A percentile compares a stretch with the other conserved stretches of the same genome.
Conservation (phyloP, 2,329 filamentous ascomycete species). For the Septoria petroselini region DNA sequence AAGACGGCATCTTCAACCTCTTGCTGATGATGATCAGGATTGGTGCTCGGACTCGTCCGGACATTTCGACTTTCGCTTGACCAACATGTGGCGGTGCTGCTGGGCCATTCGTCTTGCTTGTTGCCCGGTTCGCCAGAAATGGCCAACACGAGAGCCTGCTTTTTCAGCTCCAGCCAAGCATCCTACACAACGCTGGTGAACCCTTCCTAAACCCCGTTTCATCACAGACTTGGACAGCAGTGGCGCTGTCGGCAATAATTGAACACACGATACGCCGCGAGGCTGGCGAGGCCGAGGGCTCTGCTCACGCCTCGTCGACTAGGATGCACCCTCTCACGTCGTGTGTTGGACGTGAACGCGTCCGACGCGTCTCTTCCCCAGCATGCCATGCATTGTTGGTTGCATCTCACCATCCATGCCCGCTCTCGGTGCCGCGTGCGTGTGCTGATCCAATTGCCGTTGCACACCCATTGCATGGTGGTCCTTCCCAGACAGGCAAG, state of each 20-base stretch:
- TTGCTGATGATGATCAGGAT: neutral
- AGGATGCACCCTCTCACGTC: conserved; percentile 8
- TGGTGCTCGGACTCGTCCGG: conserved; percentile 9
- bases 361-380: conserved; percentile 13
- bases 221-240: too few species aligned
- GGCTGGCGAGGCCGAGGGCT: conserved; percentile 1
- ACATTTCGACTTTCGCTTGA: conserved; percentile 14
- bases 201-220: too few species aligned
- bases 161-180: conserved; percentile 8
- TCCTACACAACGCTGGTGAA: neutral
- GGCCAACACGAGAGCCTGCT: conserved; percentile 8
- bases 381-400: neutral
- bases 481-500: conserved; percentile 1
- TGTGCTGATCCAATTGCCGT: conserved; percentile 8
- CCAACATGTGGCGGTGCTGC: conserved; percentile 13
- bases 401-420: too few species aligned
- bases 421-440: conserved; percentile 11
- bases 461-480: neutral
- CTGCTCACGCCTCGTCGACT: conserved; percentile 1
- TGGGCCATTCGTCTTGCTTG: conserved; percentile 10
- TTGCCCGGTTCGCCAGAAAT: conserved; percentile 11
- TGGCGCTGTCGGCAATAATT: too few species aligned
- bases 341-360: conserved; percentile 7
- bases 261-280: too few species aligned
- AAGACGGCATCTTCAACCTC: too few species aligned